These are phyloP conservation scores for Lactarius deliciosus DNA, from an alignment of 768 basidiomycete genomes.

Conservation along the genomic window DNA sequence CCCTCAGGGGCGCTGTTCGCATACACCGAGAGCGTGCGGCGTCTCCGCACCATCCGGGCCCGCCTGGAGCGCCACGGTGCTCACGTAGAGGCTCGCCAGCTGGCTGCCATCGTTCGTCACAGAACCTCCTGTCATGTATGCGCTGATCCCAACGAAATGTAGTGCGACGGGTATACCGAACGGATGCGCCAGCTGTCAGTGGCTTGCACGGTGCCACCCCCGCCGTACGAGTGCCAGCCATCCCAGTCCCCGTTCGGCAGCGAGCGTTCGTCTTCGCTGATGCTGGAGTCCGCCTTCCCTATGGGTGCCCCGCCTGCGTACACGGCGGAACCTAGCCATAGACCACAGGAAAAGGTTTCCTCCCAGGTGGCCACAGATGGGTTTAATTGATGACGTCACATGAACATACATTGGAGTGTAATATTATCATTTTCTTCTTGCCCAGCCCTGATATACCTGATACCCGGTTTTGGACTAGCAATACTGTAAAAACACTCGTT, in stretches of 20 bases:
- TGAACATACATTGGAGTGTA: background rate
- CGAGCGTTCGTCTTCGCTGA: background rate
- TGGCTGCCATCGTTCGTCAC: slow-evolving; percentile 20
- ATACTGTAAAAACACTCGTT: background rate
- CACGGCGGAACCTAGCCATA: background rate
- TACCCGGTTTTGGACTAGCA: slow-evolving; percentile 8
- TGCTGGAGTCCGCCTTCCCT: background rate
- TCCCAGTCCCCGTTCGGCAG: background rate
- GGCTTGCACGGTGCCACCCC: slow-evolving; percentile 10
- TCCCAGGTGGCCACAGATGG: background rate
- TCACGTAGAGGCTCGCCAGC: background rate
- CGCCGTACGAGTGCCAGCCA: slow-evolving; percentile 7
- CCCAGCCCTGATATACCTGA: background rate
- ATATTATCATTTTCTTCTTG: background rate
- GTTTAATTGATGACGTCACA: background rate
- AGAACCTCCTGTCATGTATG: background rate
- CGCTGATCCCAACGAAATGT: background rate
- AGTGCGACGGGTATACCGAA: slow-evolving; percentile 16
- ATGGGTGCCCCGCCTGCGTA: slow-evolving; percentile 10
- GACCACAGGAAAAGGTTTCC: background rate
- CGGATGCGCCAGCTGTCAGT: slow-evolving; percentile 17
- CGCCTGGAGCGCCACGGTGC: slow-evolving; percentile 25
- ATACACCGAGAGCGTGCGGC: slow-evolving; percentile 19
- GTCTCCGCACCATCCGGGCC: slow-evolving; percentile 12
- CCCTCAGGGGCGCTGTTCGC: slow-evolving; percentile 13